Conservation (phyloP, 1,284 basidiomycete species). For the Golubevia sp. region DNA sequence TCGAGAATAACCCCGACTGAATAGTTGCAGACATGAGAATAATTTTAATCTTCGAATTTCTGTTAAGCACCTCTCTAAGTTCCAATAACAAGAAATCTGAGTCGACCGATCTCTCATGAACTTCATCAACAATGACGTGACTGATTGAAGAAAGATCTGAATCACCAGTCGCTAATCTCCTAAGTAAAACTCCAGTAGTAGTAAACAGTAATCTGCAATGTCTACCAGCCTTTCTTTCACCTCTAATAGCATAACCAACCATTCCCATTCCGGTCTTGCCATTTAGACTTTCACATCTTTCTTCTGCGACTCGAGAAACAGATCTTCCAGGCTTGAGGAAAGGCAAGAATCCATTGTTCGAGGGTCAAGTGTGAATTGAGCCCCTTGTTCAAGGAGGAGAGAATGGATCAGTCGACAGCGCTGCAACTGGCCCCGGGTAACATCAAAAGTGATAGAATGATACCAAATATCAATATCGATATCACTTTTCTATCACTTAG, state of each 20-base stretch:
- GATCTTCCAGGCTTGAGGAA: too few relatives aligned
- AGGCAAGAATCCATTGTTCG: too few relatives aligned
- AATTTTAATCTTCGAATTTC: slow-evolving; percentile 77
- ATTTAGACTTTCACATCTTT: slow-evolving; percentile 76
- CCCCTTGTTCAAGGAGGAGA: too few relatives aligned
- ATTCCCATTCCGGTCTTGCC: slow-evolving; percentile 65
- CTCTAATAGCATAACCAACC: slow-evolving; percentile 86
- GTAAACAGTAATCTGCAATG: slow-evolving; percentile 76
- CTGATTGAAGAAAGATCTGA: slow-evolving; percentile 74
- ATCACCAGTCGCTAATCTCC: slow-evolving; percentile 76
- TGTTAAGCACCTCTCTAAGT: slow-evolving; percentile 73
- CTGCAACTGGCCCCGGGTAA: too few relatives aligned
- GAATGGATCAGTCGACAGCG: too few relatives aligned
- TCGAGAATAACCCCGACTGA: slow-evolving; percentile 79
- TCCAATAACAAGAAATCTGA: slow-evolving; percentile 88
- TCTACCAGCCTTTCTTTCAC: slow-evolving; percentile 73
- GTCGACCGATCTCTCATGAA: slow-evolving; percentile 87
- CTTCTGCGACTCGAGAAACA: slow-evolving; percentile 85
- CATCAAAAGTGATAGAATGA: too few relatives aligned
- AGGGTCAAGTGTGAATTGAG: too few relatives aligned
- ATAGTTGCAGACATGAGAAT: slow-evolving; percentile 64
- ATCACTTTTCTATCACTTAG: too few relatives aligned
- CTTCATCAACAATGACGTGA: slow-evolving; percentile 90
- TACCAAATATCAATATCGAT: too few relatives aligned
- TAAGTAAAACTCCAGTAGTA: slow-evolving; percentile 87